Evolutionary conservation across 805 yeast species (phyloP).

Genomic region (Cyberlindnera meyerae): DNA sequence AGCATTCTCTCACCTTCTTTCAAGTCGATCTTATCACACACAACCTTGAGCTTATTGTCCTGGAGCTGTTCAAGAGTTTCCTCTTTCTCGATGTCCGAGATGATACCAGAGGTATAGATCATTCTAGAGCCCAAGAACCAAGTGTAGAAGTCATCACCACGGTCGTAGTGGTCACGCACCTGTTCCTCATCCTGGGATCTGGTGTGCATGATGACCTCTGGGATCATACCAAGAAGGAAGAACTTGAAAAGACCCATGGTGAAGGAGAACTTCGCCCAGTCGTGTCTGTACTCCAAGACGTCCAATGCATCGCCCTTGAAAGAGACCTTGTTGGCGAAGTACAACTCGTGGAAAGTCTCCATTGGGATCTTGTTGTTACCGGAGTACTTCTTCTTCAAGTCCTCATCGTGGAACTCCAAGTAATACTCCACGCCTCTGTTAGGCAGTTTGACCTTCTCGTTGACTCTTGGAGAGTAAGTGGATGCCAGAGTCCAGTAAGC

Average conservation of each 20-base stretch:
- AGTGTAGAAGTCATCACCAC: conserved; percentile 92
- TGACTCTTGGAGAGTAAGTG: conserved; percentile 73
- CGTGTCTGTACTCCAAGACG: conserved; percentile 80
- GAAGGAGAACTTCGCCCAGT: conserved; percentile 82
- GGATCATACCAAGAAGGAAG: conserved; percentile 83
- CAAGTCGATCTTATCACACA: conserved; percentile 80
- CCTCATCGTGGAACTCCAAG: conserved; percentile 75
- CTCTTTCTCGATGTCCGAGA: conserved; percentile 61
- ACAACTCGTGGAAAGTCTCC: conserved; percentile 88
- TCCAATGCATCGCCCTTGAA: conserved; percentile 88
- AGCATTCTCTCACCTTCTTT: conserved; percentile 68
- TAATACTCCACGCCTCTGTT: conserved; percentile 74
- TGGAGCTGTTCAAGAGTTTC: conserved; percentile 79
- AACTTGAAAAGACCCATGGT: conserved; percentile 71
- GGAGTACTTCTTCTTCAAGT: conserved; percentile 58
- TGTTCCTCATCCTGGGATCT: conserved; percentile 95
- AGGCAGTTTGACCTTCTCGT: conserved; percentile 72
- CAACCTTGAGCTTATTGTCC: conserved; percentile 84
- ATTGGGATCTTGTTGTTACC: conserved; percentile 80
- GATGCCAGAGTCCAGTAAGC: conserved; percentile 80
- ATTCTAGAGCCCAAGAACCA: conserved; percentile 94
- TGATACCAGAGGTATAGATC: conserved; percentile 87
- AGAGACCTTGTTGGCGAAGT: conserved; percentile 75
- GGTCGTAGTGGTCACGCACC: conserved; percentile 91
- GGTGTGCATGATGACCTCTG: conserved; percentile 89